These are phyloP conservation scores for Sclerotinia spermophila DNA, from an alignment of 2,329 filamentous ascomycete genomes.

Conservation along the genomic window DNA sequence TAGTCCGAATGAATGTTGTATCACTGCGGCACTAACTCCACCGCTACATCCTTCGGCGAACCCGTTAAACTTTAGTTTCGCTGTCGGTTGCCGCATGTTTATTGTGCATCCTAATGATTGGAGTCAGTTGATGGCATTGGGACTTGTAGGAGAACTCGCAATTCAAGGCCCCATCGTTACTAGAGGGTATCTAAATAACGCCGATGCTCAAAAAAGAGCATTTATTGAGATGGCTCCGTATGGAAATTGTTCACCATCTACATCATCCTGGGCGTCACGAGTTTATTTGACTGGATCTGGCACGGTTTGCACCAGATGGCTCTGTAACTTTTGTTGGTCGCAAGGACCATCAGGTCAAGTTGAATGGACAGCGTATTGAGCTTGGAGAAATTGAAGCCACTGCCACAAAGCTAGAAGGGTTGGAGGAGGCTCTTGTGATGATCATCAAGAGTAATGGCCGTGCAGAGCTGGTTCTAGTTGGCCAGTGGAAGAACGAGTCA, in stretches of 20 bases:
- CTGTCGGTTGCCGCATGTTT: conserved; percentile 32
- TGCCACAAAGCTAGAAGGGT: not conserved
- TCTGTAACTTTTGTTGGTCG: conserved; percentile 56
- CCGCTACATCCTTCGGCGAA: not conserved
- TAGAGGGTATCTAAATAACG: conserved; percentile 27
- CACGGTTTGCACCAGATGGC: conserved; percentile 46
- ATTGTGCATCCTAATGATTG: conserved; percentile 23
- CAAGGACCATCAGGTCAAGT: conserved; percentile 64
- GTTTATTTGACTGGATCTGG: not conserved
- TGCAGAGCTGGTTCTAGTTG: not conserved
- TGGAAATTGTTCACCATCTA: not conserved
- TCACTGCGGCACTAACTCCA: not conserved
- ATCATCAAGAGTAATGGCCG: not conserved
- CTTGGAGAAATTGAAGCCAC: conserved; percentile 47
- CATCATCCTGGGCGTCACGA: not conserved
- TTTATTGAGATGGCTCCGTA: not conserved
- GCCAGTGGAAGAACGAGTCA: not conserved
- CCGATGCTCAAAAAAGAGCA: not conserved
- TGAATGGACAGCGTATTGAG: conserved; percentile 63
- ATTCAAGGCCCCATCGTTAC: conserved; percentile 28
- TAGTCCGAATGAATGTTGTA: conserved; percentile 12
- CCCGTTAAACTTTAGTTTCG: not conserved
- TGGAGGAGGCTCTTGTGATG: not conserved
- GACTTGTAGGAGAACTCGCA: conserved; percentile 25
- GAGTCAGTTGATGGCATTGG: conserved; percentile 22